Evolutionary conservation across 1,284 basidiomycete species (phyloP).

Genomic region (Ustilago xerochloae): DNA sequence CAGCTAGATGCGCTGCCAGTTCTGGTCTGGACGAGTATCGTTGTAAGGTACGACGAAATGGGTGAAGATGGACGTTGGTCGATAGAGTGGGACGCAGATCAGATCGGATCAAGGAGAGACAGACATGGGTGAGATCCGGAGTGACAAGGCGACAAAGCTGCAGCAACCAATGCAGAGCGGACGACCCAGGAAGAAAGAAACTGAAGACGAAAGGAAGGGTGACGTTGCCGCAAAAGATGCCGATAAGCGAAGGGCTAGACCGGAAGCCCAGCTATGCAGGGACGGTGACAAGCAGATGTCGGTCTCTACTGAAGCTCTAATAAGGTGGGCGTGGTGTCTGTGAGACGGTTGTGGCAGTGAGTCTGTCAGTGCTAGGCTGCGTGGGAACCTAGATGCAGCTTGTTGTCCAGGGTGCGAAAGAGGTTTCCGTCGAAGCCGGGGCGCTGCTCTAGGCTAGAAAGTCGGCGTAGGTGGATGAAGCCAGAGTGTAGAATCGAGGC

Average conservation of each 20-base stretch:
- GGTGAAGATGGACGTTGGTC: background rate
- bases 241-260: constrained; percentile 13
- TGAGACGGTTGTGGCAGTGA: background rate
- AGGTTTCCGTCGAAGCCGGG: no score
- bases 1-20: background rate
- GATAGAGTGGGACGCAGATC: background rate
- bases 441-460: background rate
- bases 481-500: background rate
- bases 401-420: no score
- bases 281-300: constrained; percentile 9
- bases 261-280: constrained; percentile 4
- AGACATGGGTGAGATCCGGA: constrained; percentile 6
- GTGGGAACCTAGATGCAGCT: no score
- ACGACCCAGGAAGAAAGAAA: background rate
- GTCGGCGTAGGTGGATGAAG: background rate
- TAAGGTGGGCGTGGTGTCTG: background rate
- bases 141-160: background rate
- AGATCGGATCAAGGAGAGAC: constrained; percentile 1
- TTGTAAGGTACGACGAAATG: background rate
- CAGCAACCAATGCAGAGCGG: background rate
- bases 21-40: background rate
- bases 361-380: no score
- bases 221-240: background rate
- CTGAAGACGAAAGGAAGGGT: background rate
- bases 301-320: background rate